These are phyloP conservation scores for Piper betle DNA, from an alignment of 164 flowering plant species.

Conservation along the genomic window DNA sequence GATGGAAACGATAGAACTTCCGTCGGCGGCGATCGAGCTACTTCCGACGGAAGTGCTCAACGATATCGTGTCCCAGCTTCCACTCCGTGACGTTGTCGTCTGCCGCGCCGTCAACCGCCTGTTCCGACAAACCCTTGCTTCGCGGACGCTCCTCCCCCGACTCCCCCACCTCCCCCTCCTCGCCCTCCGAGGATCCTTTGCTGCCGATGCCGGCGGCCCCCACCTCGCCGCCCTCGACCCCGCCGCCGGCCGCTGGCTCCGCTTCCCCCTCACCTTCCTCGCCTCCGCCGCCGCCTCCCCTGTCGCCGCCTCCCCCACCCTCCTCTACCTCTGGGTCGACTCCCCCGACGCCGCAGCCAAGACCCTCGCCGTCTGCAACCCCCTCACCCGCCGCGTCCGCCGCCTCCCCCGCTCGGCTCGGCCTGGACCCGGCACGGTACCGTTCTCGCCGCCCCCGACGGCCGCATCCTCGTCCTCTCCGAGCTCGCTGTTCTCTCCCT, in stretches of 20 bases:
- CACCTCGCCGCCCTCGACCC: slow-evolving; percentile 52
- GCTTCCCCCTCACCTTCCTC: slow-evolving; percentile 52
- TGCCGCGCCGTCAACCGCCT: slow-evolving; percentile 49
- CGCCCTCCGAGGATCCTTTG: slow-evolving; percentile 32
- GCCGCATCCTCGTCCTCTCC: slow-evolving; percentile 54
- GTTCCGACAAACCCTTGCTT: slow-evolving; percentile 48
- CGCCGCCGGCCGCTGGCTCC: slow-evolving; percentile 30
- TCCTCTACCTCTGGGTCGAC: slow-evolving; percentile 63
- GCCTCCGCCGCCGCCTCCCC: slow-evolving; percentile 26
- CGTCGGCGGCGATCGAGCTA: too few species aligned
- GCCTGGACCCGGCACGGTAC: slow-evolving; percentile 98
- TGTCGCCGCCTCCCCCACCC: slow-evolving; percentile 31
- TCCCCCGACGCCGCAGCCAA: slow-evolving; percentile 16
- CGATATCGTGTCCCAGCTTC: too few species aligned
- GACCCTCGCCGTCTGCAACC: slow-evolving; percentile 64
- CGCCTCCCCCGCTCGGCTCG: slow-evolving; percentile 70
- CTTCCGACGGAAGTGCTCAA: too few species aligned
- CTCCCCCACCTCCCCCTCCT: slow-evolving; percentile 27
- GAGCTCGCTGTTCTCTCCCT: slow-evolving; percentile 66
- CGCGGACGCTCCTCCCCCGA: slow-evolving; percentile 36
- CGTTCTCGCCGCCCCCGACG: slow-evolving; percentile 38
- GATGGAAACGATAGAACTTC: too few species aligned
- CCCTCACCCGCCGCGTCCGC: slow-evolving; percentile 41
- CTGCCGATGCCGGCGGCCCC: slow-evolving; percentile 37
- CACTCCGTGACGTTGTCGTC: slow-evolving; percentile 58